A percentile compares a stretch with the other conserved stretches of the same genome.
Conservation (phyloP, 2,329 filamentous ascomycete genomes). For the Pyricularia sp. region DNA sequence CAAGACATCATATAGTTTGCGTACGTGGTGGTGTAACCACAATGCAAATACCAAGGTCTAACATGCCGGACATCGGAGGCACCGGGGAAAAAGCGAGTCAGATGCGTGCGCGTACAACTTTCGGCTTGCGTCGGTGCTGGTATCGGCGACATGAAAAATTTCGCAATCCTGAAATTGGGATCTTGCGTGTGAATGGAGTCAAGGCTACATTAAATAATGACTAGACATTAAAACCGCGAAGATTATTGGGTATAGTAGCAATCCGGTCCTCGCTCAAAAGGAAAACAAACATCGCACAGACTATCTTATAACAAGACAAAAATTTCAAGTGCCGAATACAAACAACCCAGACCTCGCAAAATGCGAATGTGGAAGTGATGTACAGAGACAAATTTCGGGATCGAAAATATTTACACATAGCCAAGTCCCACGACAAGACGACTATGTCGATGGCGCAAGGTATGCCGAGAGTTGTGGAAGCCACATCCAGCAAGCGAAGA, state of each 20-base stretch:
- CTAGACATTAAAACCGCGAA: not conserved
- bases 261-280: not conserved
- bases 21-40: too few species aligned
- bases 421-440: too few species aligned
- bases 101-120: too few species aligned
- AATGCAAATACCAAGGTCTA: too few species aligned
- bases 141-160: too few species aligned
- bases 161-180: too few species aligned
- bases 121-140: too few species aligned
- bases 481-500: constrained; percentile 29
- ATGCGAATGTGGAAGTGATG: not conserved
- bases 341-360: not conserved
- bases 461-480: constrained; percentile 13
- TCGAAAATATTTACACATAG: not conserved
- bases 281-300: not conserved
- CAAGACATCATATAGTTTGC: too few species aligned
- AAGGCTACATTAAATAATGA: not conserved
- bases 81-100: too few species aligned
- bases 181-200: not conserved
- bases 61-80: too few species aligned
- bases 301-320: not conserved
- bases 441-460: not conserved
- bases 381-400: not conserved
- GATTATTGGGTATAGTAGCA: not conserved
- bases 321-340: not conserved